Conservation (phyloP, 2,329 filamentous ascomycete species). For the Pestalotiopsis sp. region DNA sequence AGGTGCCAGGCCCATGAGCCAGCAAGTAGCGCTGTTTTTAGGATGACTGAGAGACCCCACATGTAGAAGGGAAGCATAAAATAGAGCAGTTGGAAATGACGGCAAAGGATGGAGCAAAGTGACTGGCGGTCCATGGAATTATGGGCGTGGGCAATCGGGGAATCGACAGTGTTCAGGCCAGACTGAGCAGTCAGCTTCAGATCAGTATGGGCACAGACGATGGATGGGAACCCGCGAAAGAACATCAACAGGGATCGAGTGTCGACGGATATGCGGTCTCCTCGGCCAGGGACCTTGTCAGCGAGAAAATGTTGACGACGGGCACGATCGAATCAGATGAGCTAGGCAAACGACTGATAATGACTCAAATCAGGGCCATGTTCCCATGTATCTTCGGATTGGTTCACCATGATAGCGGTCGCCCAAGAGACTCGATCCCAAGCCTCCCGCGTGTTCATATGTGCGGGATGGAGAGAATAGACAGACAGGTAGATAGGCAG, state of each 20-base stretch:
- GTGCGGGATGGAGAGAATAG: not conserved
- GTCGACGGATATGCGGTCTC: constrained; percentile 9
- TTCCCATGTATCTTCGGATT: not conserved
- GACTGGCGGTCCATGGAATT: not conserved
- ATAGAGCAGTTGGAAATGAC: not conserved
- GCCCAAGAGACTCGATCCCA: not conserved
- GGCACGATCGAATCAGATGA: not conserved
- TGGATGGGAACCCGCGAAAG: constrained; percentile 8
- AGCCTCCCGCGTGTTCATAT: not conserved
- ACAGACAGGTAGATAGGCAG: not conserved
- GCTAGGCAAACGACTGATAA: not conserved
- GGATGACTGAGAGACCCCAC: not conserved
- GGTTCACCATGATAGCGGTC: not conserved
- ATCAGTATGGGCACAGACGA: constrained; percentile 4
- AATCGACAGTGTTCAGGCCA: not conserved
- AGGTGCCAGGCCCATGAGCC: not conserved
- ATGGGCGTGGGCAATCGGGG: not conserved
- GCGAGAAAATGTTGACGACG: not conserved
- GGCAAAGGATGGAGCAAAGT: not conserved
- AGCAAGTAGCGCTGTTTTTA: not conserved
- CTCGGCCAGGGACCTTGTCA: not conserved
- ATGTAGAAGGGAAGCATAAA: constrained; percentile 5
- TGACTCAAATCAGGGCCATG: constrained; percentile 14
- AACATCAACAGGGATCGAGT: constrained; percentile 8
- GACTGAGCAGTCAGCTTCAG: not conserved